Evolutionary conservation across 2,329 filamentous ascomycete genomes (phyloP).

Genomic region (Phyllosticta paracitricarpa): DNA sequence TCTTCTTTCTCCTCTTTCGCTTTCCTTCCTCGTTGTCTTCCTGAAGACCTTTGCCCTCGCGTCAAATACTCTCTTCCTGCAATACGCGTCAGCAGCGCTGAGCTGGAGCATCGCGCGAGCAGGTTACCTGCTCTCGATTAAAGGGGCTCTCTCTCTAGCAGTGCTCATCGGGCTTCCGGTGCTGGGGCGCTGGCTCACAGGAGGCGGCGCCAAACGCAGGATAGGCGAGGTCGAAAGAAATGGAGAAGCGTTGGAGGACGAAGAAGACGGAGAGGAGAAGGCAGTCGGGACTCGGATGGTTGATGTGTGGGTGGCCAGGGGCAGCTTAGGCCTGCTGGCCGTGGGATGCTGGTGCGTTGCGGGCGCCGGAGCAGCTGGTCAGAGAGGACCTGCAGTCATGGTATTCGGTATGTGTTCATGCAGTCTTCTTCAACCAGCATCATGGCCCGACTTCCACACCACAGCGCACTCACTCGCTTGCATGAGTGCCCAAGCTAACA

Average conservation of each 20-base stretch:
- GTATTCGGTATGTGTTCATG: not conserved
- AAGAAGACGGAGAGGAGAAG: not conserved
- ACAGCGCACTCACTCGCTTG: not conserved
- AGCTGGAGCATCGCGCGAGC: not conserved
- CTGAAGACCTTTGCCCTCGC: slow-evolving; percentile 9
- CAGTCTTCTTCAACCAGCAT: not conserved
- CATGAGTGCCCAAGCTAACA: not conserved
- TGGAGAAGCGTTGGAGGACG: not conserved
- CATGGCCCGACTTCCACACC: not conserved
- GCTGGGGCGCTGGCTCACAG: not conserved
- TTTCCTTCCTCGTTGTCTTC: slow-evolving; percentile 1
- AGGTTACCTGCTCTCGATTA: slow-evolving; percentile 7
- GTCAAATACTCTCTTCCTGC: not conserved
- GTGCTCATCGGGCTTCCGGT: not conserved
- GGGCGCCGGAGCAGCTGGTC: not conserved
- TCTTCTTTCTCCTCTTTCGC: not conserved
- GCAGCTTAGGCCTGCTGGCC: not conserved
- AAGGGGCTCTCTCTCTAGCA: not conserved
- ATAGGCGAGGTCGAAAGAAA: not conserved
- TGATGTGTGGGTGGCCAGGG: slow-evolving; percentile 1
- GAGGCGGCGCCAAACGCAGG: not conserved
- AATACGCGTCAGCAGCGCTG: slow-evolving; percentile 2
- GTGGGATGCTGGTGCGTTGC: not conserved
- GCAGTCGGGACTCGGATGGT: not conserved
- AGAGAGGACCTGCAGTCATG: not conserved